phyloP scores from a whole-genome alignment of 129 eudicot genomes.

The Erigeron canadensis region DNA sequence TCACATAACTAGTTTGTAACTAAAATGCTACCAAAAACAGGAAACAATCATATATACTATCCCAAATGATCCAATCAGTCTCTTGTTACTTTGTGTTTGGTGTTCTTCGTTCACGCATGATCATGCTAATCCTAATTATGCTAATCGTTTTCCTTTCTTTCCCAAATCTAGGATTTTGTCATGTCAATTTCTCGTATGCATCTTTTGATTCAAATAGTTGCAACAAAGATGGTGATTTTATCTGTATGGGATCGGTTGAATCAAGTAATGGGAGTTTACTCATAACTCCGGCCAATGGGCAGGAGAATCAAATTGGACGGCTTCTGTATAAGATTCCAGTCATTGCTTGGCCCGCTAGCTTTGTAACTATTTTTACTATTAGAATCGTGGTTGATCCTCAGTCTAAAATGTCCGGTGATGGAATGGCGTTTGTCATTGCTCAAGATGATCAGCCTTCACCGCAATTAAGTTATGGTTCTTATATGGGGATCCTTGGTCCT shows the following conservation, averaged over 20 bases:
- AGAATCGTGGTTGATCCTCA: slow-evolving; percentile 35
- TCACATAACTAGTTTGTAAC: neutral
- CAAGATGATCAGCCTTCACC: slow-evolving; percentile 62
- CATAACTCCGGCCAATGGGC: slow-evolving; percentile 37
- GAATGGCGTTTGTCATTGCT: slow-evolving; percentile 65
- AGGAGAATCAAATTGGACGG: slow-evolving; percentile 34
- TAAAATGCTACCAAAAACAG: neutral
- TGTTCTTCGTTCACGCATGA: neutral
- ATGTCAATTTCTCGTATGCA: slow-evolving; percentile 43
- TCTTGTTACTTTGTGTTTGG: neutral
- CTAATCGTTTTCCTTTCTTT: neutral
- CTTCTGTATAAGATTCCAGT: slow-evolving; percentile 51
- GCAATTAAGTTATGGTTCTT: slow-evolving; percentile 52
- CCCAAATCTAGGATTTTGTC: slow-evolving; percentile 18
- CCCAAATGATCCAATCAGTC: neutral
- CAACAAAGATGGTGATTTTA: slow-evolving; percentile 29
- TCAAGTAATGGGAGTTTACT: slow-evolving; percentile 48
- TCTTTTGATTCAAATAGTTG: slow-evolving; percentile 54
- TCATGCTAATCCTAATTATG: slow-evolving; percentile 10
- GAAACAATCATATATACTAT: slow-evolving; percentile 1
- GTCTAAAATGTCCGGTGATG: slow-evolving; percentile 47
- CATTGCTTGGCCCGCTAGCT: slow-evolving; percentile 58
- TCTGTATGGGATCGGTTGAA: slow-evolving; percentile 60
- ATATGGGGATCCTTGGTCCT: slow-evolving; percentile 58
- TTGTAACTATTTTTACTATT: slow-evolving; percentile 54